Conservation (phyloP, 2,329 filamentous ascomycete genomes). For the Pyricularia sp. region DNA sequence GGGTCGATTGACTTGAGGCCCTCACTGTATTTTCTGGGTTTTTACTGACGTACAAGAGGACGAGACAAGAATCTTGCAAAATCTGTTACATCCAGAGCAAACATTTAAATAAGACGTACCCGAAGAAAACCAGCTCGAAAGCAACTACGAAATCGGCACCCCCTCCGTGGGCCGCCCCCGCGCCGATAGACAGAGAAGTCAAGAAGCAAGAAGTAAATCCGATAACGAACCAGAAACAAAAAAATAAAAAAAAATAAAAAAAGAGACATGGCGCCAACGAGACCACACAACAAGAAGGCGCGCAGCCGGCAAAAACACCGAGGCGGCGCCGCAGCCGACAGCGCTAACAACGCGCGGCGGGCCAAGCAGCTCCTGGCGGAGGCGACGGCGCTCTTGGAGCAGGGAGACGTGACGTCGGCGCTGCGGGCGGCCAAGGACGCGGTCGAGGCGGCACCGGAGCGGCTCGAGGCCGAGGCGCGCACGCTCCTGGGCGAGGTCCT, state of each 20-base stretch:
- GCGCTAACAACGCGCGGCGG: slow-evolving; percentile 4
- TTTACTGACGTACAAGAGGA: background rate
- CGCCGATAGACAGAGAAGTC: background rate
- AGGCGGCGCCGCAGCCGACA: slow-evolving; percentile 6
- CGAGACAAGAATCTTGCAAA: background rate
- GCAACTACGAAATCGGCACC: background rate
- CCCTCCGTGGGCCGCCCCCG: background rate
- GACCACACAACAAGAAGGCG: slow-evolving; percentile 8
- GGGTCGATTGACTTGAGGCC: background rate
- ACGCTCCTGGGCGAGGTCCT: slow-evolving; percentile 71
- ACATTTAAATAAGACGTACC: background rate
- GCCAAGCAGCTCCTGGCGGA: slow-evolving; percentile 17
- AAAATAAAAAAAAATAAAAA: background rate
- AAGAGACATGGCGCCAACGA: slow-evolving; percentile 9
- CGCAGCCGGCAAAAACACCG: slow-evolving; percentile 6
- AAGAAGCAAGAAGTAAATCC: background rate
- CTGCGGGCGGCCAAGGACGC: slow-evolving; percentile 24
- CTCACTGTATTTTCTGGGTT: background rate
- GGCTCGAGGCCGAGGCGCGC: slow-evolving; percentile 34
- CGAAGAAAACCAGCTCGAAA: background rate
- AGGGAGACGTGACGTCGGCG: slow-evolving; percentile 18
- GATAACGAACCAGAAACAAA: background rate
- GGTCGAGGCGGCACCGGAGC: slow-evolving; percentile 18
- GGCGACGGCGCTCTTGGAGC: slow-evolving; percentile 20
- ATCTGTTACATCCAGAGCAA: background rate